phyloP scores from a whole-genome alignment of 352 stramenopile genomes.

The Pythium coloratum region DNA sequence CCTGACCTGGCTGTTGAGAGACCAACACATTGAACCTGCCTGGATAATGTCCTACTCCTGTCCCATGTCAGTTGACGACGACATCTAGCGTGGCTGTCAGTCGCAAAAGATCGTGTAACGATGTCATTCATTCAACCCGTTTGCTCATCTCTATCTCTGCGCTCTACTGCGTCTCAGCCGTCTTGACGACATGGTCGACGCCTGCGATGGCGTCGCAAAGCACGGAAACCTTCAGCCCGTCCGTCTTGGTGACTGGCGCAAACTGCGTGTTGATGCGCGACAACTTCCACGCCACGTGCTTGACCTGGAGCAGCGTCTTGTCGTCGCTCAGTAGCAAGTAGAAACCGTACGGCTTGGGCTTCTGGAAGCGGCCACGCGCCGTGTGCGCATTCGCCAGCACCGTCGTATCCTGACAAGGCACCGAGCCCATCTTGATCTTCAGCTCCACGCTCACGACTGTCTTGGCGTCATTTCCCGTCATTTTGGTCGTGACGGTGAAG shows the following conservation, averaged over 20 bases:
- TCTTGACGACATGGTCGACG: conserved; percentile 21
- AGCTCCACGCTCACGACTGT: conserved; percentile 37
- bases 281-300: conserved; percentile 58
- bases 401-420: conserved; percentile 25
- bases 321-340: conserved; percentile 55
- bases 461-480: neutral
- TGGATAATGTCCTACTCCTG: too few species aligned
- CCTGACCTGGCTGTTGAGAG: too few species aligned
- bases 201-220: conserved; percentile 52
- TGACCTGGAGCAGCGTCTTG: conserved; percentile 48
- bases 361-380: conserved; percentile 36
- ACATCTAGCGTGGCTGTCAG: too few species aligned
- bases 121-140: too few species aligned
- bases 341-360: conserved; percentile 70
- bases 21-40: too few species aligned
- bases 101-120: too few species aligned
- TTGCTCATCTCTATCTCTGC: too few species aligned
- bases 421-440: conserved; percentile 15
- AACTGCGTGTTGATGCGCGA: conserved; percentile 36
- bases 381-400: conserved; percentile 19
- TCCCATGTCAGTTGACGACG: too few species aligned
- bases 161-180: neutral
- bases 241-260: conserved; percentile 23
- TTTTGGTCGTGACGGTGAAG: conserved; percentile 31
- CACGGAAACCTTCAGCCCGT: conserved; percentile 40